Evolutionary conservation across 768 basidiomycete species (phyloP).

Genomic region (Heimioporus sp.): DNA sequence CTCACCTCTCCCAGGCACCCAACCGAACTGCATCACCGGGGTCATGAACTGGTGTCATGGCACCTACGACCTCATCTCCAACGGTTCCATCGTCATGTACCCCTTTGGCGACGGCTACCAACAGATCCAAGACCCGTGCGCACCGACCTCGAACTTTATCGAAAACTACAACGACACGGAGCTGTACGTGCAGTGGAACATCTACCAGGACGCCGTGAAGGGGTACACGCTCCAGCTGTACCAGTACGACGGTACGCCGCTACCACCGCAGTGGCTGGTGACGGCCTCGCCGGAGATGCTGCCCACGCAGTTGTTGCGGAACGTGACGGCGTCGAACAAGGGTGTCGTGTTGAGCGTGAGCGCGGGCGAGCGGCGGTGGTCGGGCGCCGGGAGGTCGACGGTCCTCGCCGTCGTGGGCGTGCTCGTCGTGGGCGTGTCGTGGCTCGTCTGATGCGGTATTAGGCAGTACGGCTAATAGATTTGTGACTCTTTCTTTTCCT

Average conservation of each 20-base stretch:
- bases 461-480: no score
- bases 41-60: constrained; percentile 92
- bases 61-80: constrained; percentile 57
- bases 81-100: constrained; percentile 75
- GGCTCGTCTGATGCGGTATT: no score
- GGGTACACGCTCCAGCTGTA: constrained; percentile 77
- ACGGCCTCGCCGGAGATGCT: constrained; percentile 84
- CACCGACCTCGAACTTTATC: constrained; percentile 84
- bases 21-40: constrained; percentile 88
- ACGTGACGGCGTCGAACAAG: constrained; percentile 34
- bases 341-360: constrained; percentile 16
- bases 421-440: not conserved
- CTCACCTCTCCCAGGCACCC: constrained; percentile 49
- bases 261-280: constrained; percentile 67
- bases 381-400: not conserved
- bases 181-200: constrained; percentile 61
- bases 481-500: no score
- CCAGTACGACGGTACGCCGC: constrained; percentile 71
- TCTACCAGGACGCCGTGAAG: constrained; percentile 59
- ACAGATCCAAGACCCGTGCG: constrained; percentile 93
- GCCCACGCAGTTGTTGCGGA: constrained; percentile 67
- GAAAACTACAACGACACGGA: constrained; percentile 80
- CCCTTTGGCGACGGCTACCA: constrained; percentile 90
- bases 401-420: not conserved
- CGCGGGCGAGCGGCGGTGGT: constrained; percentile 23